phyloP scores from a whole-genome alignment of 768 basidiomycete species.

The Lactifluus volemus region DNA sequence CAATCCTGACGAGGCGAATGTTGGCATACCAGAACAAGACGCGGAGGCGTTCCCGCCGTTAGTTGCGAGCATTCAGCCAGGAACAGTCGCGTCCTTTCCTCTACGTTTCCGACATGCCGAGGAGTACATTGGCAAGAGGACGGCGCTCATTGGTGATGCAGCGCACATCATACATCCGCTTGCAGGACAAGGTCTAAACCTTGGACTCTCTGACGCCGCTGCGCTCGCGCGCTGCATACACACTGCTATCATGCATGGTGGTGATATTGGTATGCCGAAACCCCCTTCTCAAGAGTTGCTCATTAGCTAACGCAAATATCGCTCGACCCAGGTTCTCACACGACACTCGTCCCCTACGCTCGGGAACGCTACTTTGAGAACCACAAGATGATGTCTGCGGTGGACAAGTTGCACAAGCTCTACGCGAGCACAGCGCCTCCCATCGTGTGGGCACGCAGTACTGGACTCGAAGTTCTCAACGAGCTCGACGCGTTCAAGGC shows the following conservation, averaged over 20 bases:
- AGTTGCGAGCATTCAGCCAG: conserved; percentile 58
- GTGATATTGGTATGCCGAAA: conserved; percentile 65
- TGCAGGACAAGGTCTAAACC: conserved; percentile 92
- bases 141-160: conserved; percentile 90
- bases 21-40: conserved; percentile 53
- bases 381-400: conserved; percentile 72
- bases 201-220: conserved; percentile 84
- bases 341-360: conserved; percentile 66
- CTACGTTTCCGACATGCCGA: conserved; percentile 82
- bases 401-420: conserved; percentile 87
- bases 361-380: conserved; percentile 79
- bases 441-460: conserved; percentile 79
- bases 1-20: conserved; percentile 15
- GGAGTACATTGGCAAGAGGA: conserved; percentile 77
- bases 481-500: conserved; percentile 79
- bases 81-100: conserved; percentile 84
- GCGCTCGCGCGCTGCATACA: conserved; percentile 60
- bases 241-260: conserved; percentile 48
- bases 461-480: conserved; percentile 86
- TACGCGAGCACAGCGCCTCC: conserved; percentile 61
- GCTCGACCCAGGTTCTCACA: conserved; percentile 50
- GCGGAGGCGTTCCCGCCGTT: conserved; percentile 64
- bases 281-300: not conserved
- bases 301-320: not conserved
- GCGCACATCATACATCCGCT: conserved; percentile 94